phyloP scores from a whole-genome alignment of 2,329 filamentous ascomycete species.

The Talaromyces pinophilus region DNA sequence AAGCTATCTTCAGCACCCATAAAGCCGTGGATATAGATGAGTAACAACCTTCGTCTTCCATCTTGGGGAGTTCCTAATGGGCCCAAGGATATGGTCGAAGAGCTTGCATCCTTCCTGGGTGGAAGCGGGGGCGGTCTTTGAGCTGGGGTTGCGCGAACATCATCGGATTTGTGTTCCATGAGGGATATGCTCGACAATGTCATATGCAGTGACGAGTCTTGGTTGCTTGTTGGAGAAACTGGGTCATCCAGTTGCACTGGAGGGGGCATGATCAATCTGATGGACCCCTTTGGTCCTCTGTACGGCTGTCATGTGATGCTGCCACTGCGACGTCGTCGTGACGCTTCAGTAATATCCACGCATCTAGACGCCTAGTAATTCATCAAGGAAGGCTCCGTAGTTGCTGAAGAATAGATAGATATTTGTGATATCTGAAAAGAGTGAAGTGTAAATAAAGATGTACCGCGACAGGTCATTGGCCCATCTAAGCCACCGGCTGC shows the following conservation, averaged over 20 bases:
- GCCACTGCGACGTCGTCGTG: neutral
- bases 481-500: conserved; percentile 6
- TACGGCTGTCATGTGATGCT: conserved; percentile 18
- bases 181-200: conserved; percentile 1
- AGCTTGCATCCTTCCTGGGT: neutral
- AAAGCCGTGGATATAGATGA: conserved; percentile 88
- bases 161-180: conserved; percentile 20
- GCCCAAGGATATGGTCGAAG: conserved; percentile 16
- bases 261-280: conserved; percentile 12
- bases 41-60: conserved; percentile 59
- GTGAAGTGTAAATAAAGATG: conserved; percentile 13
- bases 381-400: neutral
- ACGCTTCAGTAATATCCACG: too few species aligned
- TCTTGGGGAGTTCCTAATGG: conserved; percentile 6
- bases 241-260: conserved; percentile 14
- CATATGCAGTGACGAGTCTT: conserved; percentile 1
- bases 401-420: neutral
- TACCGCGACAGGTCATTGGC: neutral
- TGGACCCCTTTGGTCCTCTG: conserved; percentile 3
- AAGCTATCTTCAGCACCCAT: conserved; percentile 88
- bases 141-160: conserved; percentile 25
- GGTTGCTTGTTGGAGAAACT: neutral
- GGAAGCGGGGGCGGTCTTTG: conserved; percentile 21
- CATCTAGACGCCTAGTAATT: neutral
- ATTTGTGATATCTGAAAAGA: neutral